Percentiles rank a stretch among this genome's conserved stretches.
These are phyloP conservation scores for Diplodia seriata DNA, from an alignment of 2,329 filamentous ascomycete genomes.

Conservation along the genomic window DNA sequence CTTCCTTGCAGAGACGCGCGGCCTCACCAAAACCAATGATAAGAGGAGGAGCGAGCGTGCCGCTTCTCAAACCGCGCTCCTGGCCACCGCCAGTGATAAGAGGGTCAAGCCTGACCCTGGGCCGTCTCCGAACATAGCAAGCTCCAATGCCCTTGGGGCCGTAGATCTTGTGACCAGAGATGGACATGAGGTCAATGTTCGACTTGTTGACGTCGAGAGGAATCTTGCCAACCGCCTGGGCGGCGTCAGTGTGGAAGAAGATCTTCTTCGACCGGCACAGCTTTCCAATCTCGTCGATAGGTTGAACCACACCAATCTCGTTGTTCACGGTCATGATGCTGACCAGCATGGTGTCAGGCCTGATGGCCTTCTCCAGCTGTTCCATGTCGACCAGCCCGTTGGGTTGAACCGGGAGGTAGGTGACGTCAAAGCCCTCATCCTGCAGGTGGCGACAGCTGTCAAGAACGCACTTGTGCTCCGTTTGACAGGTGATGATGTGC, in stretches of 20 bases:
- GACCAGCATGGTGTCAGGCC: conserved; percentile 88
- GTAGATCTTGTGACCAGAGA: conserved; percentile 98
- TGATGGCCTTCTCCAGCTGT: conserved; percentile 85
- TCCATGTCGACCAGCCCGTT: conserved; percentile 87
- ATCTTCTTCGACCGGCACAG: conserved; percentile 90
- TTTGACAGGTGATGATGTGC: conserved; percentile 96
- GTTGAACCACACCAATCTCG: conserved; percentile 99
- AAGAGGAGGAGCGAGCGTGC: conserved; percentile 87
- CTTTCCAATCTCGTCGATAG: conserved; percentile 89
- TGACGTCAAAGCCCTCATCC: conserved; percentile 94
- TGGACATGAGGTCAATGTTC: conserved; percentile 98
- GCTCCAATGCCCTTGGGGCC: conserved; percentile 97
- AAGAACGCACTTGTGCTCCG: conserved; percentile 98
- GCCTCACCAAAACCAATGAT: conserved; percentile 95
- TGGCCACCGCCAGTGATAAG: conserved; percentile 97
- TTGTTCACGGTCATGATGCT: conserved; percentile 99
- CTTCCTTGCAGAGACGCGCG: conserved; percentile 86
- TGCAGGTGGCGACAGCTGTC: conserved; percentile 97
- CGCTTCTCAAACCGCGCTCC: conserved; percentile 91
- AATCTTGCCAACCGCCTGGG: conserved; percentile 98
- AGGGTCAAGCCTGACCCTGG: conserved; percentile 91
- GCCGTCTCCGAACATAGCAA: conserved; percentile 91
- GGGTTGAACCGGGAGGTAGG: conserved; percentile 89
- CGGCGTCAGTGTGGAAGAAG: conserved; percentile 97
- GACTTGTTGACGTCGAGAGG: conserved; percentile 95